Base-by-base conservation (phyloP, 2,329 filamentous ascomycete genomes). In the Epichloe hybrida region DNA sequence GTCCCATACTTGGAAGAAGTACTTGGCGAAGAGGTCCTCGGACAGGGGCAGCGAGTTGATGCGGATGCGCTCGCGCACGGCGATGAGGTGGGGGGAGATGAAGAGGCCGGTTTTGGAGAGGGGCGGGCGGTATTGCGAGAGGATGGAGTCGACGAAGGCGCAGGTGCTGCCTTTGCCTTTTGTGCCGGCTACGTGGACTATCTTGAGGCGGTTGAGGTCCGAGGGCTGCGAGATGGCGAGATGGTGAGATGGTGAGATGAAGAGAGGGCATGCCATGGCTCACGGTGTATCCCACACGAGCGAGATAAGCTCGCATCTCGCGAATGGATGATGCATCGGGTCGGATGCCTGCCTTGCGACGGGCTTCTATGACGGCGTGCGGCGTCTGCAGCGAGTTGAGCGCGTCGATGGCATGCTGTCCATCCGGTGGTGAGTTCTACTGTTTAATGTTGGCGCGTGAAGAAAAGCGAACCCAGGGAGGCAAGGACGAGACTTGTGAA, bases 331-430 rank as follows among this genome's bases (percentile, higher is more conserved):
- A 73, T 53, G 80, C 74, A 66, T 93, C 86, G 60, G 86, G 81
- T 31, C 75, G 77, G 55, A 81, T 72, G 20, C 88, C 86, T 17
- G 84, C 84, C 64, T 86, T 86, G 50, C 81, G 77, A 48, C 93
- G 82, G 48, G 84, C 81, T 63, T 95, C 82, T 17, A 96, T 78
- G 48, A 88, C 77, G 46, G 84, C 79, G 63, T 84, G 91, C 49
- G 95, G 94, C 41, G 86, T 88, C 67, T 98, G 93, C 48, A 97
- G 80, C 43, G 87, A 85, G 67, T 97, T 97, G 62, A 97, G 79
- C 39, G 86, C 81, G 58, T 81, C 74, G 55, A 97, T 82, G 46
- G 91, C 93, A 65, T 93, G 88, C 88, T 95, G 2, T 17, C 17
- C 17, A 57, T 2, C 21, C 13, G 38, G 27, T 42, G 17, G 38